Conservation (phyloP, 1,284 basidiomycete genomes). For the Leccinum pachyderme region DNA sequence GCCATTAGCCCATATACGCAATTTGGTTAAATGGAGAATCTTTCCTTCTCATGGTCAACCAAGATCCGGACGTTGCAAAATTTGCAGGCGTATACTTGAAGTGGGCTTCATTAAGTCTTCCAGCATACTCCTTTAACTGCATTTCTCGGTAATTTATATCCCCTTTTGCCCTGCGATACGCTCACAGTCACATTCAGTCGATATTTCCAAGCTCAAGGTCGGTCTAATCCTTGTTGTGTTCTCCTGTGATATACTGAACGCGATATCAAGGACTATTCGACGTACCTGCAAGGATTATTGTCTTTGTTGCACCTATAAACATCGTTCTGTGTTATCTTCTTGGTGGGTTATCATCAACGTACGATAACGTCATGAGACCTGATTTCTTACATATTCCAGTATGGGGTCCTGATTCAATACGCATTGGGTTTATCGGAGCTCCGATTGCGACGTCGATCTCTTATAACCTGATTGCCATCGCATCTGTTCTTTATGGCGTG, state of each 20-base stretch:
- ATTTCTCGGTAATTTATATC: conserved; percentile 52
- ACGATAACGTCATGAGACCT: not conserved
- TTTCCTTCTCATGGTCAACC: conserved; percentile 75
- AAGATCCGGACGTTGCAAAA: conserved; percentile 84
- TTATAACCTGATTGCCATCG: conserved; percentile 78
- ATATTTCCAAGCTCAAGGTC: conserved; percentile 88
- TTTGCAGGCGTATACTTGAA: conserved; percentile 77
- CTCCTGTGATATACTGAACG: conserved; percentile 1
- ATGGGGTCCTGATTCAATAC: conserved; percentile 76
- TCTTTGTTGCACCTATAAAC: conserved; percentile 86
- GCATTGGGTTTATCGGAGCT: conserved; percentile 91
- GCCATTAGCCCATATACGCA: conserved; percentile 56
- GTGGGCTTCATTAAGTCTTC: conserved; percentile 80
- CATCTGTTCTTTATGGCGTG: conserved; percentile 72
- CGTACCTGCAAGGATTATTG: conserved; percentile 83
- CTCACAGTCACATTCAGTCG: conserved; percentile 48
- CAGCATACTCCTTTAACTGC: conserved; percentile 82
- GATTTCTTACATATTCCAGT: conserved; percentile 43
- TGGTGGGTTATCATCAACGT: conserved; percentile 40
- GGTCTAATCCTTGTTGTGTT: not conserved
- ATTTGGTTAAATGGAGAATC: conserved; percentile 83
- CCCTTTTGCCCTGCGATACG: conserved; percentile 23
- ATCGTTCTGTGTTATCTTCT: conserved; percentile 81
- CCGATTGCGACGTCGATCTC: conserved; percentile 88
- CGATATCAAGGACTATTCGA: conserved; percentile 67